Conservation (phyloP, 129 eudicot genomes). For the Flaveria ramosissima region DNA sequence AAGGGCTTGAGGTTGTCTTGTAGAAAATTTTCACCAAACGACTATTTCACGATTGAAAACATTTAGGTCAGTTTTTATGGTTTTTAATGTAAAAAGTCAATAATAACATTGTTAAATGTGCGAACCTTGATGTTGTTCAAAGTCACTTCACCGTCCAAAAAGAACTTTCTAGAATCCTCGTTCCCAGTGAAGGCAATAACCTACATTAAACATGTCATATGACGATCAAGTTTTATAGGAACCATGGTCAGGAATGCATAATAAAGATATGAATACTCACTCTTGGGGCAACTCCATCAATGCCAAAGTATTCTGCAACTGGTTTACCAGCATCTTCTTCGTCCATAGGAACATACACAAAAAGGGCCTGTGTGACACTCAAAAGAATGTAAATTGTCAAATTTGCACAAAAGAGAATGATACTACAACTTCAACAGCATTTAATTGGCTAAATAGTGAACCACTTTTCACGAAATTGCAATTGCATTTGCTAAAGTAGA, state of each 20-base stretch:
- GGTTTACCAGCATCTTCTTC: slow-evolving; percentile 72
- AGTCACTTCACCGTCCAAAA: slow-evolving; percentile 71
- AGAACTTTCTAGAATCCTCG: slow-evolving; percentile 64
- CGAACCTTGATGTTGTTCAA: slow-evolving; percentile 63
- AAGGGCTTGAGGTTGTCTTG: slow-evolving; percentile 90
- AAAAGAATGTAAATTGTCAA: slow-evolving; percentile 12
- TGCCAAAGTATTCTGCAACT: slow-evolving; percentile 76
- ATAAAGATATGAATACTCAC: slow-evolving; percentile 44
- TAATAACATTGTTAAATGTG: neutral
- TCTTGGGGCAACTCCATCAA: slow-evolving; percentile 55
- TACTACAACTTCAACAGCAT: slow-evolving; percentile 7
- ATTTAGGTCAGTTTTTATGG: neutral
- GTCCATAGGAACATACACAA: slow-evolving; percentile 67
- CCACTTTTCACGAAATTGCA: neutral
- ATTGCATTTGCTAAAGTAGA: slow-evolving; percentile 1
- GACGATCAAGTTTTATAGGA: neutral
- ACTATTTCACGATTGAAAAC: slow-evolving; percentile 38
- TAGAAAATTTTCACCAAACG: slow-evolving; percentile 60
- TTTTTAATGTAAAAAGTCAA: neutral
- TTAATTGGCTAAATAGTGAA: neutral
- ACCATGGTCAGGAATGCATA: neutral
- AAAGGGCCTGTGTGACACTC: slow-evolving; percentile 49
- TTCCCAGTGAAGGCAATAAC: slow-evolving; percentile 74
- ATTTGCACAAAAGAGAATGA: neutral
- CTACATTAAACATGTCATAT: slow-evolving; percentile 38